These are phyloP conservation scores for Thalia dealbata DNA, from an alignment of 176 grass and related monocot species.

Conservation along the genomic window DNA sequence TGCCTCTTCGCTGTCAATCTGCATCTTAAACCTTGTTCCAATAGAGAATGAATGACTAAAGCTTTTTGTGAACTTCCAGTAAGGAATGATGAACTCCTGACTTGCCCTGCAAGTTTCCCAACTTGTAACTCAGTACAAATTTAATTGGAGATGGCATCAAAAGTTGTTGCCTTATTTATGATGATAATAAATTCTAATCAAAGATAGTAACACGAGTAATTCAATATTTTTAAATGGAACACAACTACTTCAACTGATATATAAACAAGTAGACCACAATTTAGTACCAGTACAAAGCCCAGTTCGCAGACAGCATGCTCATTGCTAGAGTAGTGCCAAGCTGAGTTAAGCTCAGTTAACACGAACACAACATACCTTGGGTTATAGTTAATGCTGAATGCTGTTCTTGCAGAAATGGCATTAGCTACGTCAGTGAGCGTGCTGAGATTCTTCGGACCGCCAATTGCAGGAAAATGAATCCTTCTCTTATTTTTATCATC, in stretches of 20 bases:
- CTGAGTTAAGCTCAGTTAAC: neutral
- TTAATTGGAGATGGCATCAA: neutral
- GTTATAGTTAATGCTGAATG: slow-evolving; percentile 73
- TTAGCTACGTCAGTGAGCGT: slow-evolving; percentile 34
- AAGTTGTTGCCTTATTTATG: neutral
- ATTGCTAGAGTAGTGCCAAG: neutral
- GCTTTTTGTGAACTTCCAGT: slow-evolving; percentile 55
- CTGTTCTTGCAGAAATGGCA: slow-evolving; percentile 45
- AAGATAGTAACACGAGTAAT: neutral
- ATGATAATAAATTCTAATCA: neutral
- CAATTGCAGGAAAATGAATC: slow-evolving; percentile 23
- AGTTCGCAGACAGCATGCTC: neutral
- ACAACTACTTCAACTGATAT: no score
- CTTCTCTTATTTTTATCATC: slow-evolving; percentile 53
- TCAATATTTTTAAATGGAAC: no score
- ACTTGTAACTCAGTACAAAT: neutral
- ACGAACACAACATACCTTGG: slow-evolving; percentile 42
- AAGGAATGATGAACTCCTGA: slow-evolving; percentile 67
- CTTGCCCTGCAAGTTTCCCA: slow-evolving; percentile 31
- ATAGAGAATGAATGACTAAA: slow-evolving; percentile 46
- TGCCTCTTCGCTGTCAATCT: slow-evolving; percentile 60
- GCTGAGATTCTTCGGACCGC: slow-evolving; percentile 25
- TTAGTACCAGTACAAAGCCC: neutral
- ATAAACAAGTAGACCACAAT: neutral
- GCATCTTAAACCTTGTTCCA: slow-evolving; percentile 71